Evolutionary conservation across 2,329 filamentous ascomycete species (phyloP).

Genomic region (Claviceps maximensis): DNA sequence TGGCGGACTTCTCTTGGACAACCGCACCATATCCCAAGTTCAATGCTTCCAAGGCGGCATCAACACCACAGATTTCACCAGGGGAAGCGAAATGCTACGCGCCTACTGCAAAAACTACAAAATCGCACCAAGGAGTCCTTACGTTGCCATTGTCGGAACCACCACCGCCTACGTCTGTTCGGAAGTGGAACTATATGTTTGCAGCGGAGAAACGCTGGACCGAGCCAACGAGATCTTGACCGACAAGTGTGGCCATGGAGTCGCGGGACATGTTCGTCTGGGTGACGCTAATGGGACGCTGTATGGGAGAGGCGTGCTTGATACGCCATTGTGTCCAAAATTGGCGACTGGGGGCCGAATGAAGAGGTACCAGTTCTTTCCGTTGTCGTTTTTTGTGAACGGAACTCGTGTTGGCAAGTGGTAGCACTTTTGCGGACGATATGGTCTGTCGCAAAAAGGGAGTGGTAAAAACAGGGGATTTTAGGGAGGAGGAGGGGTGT

Average conservation of each 20-base stretch:
- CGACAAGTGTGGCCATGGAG: not conserved
- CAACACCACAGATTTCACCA: not conserved
- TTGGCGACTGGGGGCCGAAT: not conserved
- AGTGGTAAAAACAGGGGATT: not conserved
- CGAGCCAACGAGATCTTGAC: not conserved
- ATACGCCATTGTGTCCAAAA: not conserved
- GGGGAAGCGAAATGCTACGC: not conserved
- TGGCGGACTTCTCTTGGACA: not conserved
- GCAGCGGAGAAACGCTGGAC: not conserved
- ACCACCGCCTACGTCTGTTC: slow-evolving; percentile 3
- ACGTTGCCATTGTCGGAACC: not conserved
- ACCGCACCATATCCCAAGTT: not conserved
- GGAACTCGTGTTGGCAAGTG: not conserved
- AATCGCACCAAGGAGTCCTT: not conserved
- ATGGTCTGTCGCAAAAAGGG: not conserved
- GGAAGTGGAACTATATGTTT: not conserved
- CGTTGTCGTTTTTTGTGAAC: not conserved
- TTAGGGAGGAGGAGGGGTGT: not conserved
- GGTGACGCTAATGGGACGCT: not conserved
- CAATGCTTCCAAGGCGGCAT: not conserved
- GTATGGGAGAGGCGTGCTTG: slow-evolving; percentile 2
- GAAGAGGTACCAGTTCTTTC: not conserved
- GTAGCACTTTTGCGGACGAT: not conserved
- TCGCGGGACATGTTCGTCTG: not conserved
- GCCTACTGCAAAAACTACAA: not conserved